These are phyloP conservation scores for Nectriaceae sp. DNA, from an alignment of 2,329 filamentous ascomycete species.

Conservation along the genomic window DNA sequence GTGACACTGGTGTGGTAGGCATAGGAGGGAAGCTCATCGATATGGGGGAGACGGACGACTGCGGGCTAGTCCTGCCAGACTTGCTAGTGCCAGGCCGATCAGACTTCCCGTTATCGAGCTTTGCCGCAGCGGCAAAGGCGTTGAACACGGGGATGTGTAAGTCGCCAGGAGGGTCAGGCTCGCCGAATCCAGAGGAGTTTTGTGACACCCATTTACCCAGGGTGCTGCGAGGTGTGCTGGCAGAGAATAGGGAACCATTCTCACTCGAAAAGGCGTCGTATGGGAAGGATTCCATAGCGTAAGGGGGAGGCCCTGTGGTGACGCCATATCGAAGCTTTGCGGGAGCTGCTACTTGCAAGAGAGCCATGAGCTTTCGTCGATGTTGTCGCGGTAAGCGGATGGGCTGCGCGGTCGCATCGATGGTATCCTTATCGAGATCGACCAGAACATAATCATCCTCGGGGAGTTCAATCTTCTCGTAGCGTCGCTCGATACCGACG, in stretches of 20 bases:
- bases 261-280: slow-evolving; percentile 89
- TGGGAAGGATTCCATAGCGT: slow-evolving; percentile 90
- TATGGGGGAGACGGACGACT: slow-evolving; percentile 71
- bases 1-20: slow-evolving; percentile 77
- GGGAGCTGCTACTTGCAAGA: slow-evolving; percentile 87
- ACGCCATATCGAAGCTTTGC: slow-evolving; percentile 88
- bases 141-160: slow-evolving; percentile 78
- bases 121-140: slow-evolving; percentile 74
- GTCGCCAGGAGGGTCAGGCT: slow-evolving; percentile 55
- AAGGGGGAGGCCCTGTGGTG: slow-evolving; percentile 82
- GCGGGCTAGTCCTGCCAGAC: slow-evolving; percentile 62
- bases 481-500: slow-evolving; percentile 90
- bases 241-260: slow-evolving; percentile 76
- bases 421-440: slow-evolving; percentile 87
- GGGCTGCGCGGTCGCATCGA: slow-evolving; percentile 82
- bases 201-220: slow-evolving; percentile 86
- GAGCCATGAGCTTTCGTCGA: slow-evolving; percentile 82
- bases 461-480: slow-evolving; percentile 82
- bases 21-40: slow-evolving; percentile 77
- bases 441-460: slow-evolving; percentile 96
- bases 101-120: slow-evolving; percentile 63
- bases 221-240: slow-evolving; percentile 68
- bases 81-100: slow-evolving; percentile 79
- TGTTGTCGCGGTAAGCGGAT: slow-evolving; percentile 82
- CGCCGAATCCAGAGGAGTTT: slow-evolving; percentile 85